These are phyloP conservation scores for Paspalum vaginatum DNA, from an alignment of 176 grass and related monocot genomes.

Conservation along the genomic window DNA sequence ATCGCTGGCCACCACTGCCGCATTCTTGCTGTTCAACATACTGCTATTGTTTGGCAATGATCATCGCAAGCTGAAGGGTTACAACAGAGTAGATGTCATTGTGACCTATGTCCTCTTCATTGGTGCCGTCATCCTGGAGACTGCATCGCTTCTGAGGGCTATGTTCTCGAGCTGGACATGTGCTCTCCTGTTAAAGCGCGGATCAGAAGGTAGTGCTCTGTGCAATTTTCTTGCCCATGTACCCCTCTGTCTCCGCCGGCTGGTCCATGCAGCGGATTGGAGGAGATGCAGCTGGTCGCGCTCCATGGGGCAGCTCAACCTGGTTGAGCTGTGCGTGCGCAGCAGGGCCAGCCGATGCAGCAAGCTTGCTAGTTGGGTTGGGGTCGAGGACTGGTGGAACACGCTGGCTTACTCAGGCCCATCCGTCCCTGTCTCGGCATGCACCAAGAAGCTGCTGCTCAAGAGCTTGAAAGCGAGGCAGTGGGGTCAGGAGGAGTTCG, in stretches of 20 bases:
- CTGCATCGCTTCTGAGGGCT: not conserved
- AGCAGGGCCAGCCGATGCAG: not conserved
- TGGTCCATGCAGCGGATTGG: not conserved
- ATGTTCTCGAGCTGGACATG: slow-evolving; percentile 32
- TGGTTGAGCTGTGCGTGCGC: not conserved
- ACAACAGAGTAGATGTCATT: not conserved
- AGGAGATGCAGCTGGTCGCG: slow-evolving; percentile 35
- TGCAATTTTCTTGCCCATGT: not conserved
- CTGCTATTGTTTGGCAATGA: not conserved
- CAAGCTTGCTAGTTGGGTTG: not conserved
- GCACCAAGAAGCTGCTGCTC: not conserved
- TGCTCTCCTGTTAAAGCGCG: not conserved
- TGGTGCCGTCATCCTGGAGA: slow-evolving; percentile 32
- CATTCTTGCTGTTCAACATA: slow-evolving; percentile 12
- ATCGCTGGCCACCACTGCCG: not conserved
- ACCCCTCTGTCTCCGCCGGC: not conserved
- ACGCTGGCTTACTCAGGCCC: not conserved
- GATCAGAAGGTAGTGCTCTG: not conserved
- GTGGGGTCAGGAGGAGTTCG: too few species aligned
- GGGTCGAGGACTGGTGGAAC: not conserved
- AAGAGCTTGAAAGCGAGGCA: too few species aligned
- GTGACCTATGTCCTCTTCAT: slow-evolving; percentile 28
- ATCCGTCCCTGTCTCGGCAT: not conserved
- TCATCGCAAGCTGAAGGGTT: not conserved
- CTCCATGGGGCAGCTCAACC: slow-evolving; percentile 32